Base-by-base conservation (phyloP, 495 filamentous ascomycete species). In the Penicillium atrosanguineum region DNA sequence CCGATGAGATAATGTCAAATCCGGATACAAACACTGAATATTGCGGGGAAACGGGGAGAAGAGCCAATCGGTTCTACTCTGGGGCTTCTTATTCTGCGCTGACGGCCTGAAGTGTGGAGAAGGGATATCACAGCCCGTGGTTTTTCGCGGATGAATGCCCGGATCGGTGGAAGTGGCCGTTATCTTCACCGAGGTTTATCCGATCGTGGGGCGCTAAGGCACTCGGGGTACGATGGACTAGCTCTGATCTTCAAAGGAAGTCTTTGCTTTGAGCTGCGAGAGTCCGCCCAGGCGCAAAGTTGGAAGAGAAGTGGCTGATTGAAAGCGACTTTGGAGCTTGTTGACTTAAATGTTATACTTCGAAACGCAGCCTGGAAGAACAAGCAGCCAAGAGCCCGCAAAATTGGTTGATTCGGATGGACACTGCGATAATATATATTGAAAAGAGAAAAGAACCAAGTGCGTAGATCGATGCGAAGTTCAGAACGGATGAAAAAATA, bases 181-280 rank as follows among this genome's bases (percentile, higher is more conserved):
- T 12, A 8, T 14, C 3, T 14, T 34, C 21, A 28, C 52, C 52
- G 52, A 55, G 46, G 46, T 45, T 55, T 55, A 55, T 44, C 52
- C 52, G 52, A 21, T 18, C 26, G 36, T 37, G 2, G 45, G 19
- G 29, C 48, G n/a, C 47, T 36, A 19, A 49, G 23, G 47, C 40
- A 23, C n/a, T 23, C 23, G 2, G 5, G 23, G 23, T 23, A 23
- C 2, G 23, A 23, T 23, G 23, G 23, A 23, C 23, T 23, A 5
- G 23, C 5, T 23, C 23, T 23, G 23, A 23, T 2, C 2, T 5
- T 23, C 23, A 23, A 2, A 23, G 23, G 2, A 23, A 2, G 23
- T 23, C 23, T 23, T 5, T 23, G 5, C n/a, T 23, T 23, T 23
- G 23, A 23, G 23, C 23, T 23, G 5, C 5, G 23, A 23, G 23